Evolutionary conservation across 148 eudicot species (phyloP), one percentile per base, ranked within the genome.

Genomic region (Nepenthes gracilis): DNA sequence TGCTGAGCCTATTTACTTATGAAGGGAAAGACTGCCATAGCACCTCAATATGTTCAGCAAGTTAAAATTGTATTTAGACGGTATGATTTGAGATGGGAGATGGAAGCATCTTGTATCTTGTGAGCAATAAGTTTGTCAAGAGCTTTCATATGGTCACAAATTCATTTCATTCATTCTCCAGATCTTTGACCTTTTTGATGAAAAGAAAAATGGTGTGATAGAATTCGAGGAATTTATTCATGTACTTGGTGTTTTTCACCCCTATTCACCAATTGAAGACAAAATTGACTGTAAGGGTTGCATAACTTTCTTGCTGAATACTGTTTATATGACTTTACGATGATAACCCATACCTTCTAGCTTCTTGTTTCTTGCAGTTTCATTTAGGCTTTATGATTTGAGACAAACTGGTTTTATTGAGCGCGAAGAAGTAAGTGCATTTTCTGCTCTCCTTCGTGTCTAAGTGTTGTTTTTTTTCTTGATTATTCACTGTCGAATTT

Each of bases 341-440:
- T 23, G 54, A 38, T 57, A 37, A 64, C 66, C 32, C 51, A 13
- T 32, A 9, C 33, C 11, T 54, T 37, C 35, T 43, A 33, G 59
- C 11, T 64, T 53, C 62, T 40, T 59, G 36, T 51, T 50, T 70
- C 61, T 54, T 78, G 72, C 95, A 93, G 97, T 86, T 77, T 84
- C 89, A 14, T 93, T 93, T 66, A 84, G 88, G 80, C 83, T 93
- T 49, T 93, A 93, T 72, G 97, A 93, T 74, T 63, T 93, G 72
- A 75, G 99, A 65, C 91, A 89, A 69, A 86, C 95, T 23, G 99
- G 99, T 33, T 93, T 74, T 70, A 93, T 93, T 55, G 97, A 93
- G 71, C 85, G 99, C 12, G 95, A 93, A 72, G 97, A 93, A 89
- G 99, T 93, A 75, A 77, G 97, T 93, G 14, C 43, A 59, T n/a